Conservation (phyloP, 2,329 filamentous ascomycete genomes). For the Fusarium scirpi region DNA sequence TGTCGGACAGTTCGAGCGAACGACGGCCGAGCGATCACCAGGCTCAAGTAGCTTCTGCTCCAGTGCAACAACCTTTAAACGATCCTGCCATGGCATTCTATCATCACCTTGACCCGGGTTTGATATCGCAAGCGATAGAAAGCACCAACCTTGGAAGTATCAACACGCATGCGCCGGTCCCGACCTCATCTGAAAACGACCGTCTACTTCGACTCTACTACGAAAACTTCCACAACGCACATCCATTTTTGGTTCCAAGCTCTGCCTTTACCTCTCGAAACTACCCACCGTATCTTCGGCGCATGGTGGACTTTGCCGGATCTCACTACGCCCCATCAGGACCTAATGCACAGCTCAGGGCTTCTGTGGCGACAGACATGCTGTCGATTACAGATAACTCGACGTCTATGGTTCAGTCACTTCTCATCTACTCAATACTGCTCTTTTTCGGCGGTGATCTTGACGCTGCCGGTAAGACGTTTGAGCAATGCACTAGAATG, state of each 20-base stretch:
- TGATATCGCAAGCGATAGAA: conserved; percentile 9
- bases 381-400: conserved; percentile 15
- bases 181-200: conserved; percentile 26
- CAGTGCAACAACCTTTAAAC: background rate
- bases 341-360: conserved; percentile 14
- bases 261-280: conserved; percentile 21
- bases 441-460: conserved; percentile 26
- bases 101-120: conserved; percentile 2
- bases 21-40: conserved; percentile 1
- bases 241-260: conserved; percentile 36
- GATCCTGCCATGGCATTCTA: conserved; percentile 21
- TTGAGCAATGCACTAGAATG: conserved; percentile 24
- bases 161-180: background rate
- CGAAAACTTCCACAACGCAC: conserved; percentile 42
- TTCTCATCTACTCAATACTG: conserved; percentile 22
- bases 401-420: conserved; percentile 28
- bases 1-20: background rate
- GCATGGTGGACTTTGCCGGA: conserved; percentile 38
- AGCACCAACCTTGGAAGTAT: background rate
- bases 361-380: conserved; percentile 21
- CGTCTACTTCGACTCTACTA: conserved; percentile 37
- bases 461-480: conserved; percentile 8
- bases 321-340: conserved; percentile 34
- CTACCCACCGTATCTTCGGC: conserved; percentile 27
- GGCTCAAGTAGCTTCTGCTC: background rate